Conservation (phyloP, 371 early-diverging fungal species). For the Mycotypha africana region DNA sequence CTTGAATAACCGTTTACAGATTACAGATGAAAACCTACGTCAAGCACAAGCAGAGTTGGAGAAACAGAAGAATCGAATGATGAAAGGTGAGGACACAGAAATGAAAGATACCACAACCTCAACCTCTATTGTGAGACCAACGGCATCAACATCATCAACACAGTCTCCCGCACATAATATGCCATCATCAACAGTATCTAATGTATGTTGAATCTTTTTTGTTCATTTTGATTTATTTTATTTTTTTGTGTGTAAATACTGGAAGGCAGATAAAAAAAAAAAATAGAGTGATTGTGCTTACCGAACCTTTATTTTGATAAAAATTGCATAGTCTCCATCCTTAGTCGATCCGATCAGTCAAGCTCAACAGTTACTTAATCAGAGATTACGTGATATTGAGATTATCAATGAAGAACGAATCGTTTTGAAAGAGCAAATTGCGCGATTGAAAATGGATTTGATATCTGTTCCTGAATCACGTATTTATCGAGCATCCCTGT, state of each 20-base stretch:
- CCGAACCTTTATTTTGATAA: background rate
- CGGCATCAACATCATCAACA: too few species aligned
- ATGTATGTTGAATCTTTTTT: too few species aligned
- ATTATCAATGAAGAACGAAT: conserved; percentile 36
- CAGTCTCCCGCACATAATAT: too few species aligned
- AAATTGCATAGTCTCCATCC: conserved; percentile 3
- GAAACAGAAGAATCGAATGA: too few species aligned
- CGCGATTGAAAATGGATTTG: conserved; percentile 32
- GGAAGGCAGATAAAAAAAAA: too few species aligned
- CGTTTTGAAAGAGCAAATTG: conserved; percentile 31
- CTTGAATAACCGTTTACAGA: conserved; percentile 7
- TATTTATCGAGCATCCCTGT: conserved; percentile 26
- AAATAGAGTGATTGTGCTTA: too few species aligned
- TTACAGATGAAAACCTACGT: conserved; percentile 8
- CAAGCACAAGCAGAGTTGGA: conserved; percentile 10
- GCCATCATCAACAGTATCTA: too few species aligned
- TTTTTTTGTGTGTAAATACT: too few species aligned
- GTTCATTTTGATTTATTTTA: too few species aligned
- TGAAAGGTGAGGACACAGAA: too few species aligned
- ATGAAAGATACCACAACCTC: too few species aligned
- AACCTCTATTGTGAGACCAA: too few species aligned
- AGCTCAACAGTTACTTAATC: conserved; percentile 20
- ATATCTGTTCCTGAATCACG: conserved; percentile 29
- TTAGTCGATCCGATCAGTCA: conserved; percentile 20
- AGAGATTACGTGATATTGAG: conserved; percentile 32